Evolutionary conservation across 1,284 basidiomycete genomes (phyloP).

Genomic region (Agroathelia rolfsii): DNA sequence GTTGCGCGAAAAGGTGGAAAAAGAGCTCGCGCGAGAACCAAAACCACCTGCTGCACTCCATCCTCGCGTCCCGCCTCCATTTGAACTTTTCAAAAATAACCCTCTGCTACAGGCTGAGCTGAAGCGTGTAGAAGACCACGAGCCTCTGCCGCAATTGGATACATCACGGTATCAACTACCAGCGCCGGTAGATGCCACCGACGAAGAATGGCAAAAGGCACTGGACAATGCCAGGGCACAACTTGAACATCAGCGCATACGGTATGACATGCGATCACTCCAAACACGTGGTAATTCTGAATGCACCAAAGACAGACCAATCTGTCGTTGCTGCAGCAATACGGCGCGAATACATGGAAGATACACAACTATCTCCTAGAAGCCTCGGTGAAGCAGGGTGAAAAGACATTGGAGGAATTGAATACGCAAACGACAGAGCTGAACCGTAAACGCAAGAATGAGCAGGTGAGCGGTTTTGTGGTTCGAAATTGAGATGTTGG

Average conservation of each 20-base stretch:
- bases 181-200: conserved; percentile 57
- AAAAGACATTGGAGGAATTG: conserved; percentile 61
- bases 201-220: conserved; percentile 74
- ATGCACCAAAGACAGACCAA: conserved; percentile 61
- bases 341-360: conserved; percentile 86
- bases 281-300: conserved; percentile 1
- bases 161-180: conserved; percentile 74
- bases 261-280: conserved; percentile 37
- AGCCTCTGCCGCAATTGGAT: conserved; percentile 70
- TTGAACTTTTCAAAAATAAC: conserved; percentile 63
- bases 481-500: conserved; percentile 4
- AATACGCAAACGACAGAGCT: conserved; percentile 72
- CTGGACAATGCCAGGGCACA: conserved; percentile 77
- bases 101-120: conserved; percentile 65
- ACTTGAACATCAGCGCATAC: conserved; percentile 81
- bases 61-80: conserved; percentile 60
- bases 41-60: conserved; percentile 48
- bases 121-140: conserved; percentile 59
- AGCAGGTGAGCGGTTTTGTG: conserved; percentile 48
- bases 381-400: conserved; percentile 64
- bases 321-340: conserved; percentile 74
- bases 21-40: conserved; percentile 59
- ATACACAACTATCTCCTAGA: conserved; percentile 86
- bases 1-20: conserved; percentile 63
- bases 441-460: conserved; percentile 80